Evolutionary conservation across 305 asterid genomes (phyloP), one percentile per base, ranked within the genome.

Genomic region (Solanum aculeatissimum): DNA sequence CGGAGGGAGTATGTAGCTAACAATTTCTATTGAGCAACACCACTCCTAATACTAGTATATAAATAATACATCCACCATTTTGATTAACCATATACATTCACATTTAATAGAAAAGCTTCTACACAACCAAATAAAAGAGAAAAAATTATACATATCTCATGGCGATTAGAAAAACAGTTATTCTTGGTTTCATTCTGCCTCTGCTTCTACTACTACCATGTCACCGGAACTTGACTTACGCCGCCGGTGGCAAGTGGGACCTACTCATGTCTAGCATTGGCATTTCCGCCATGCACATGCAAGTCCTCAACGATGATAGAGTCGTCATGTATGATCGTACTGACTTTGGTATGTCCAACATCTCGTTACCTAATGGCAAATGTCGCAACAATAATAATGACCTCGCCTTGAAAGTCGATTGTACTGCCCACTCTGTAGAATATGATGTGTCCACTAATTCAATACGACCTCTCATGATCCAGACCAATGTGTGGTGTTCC

Each of bases 211-310:
- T 29, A 21, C 62, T 16, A 51, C 15, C 84, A 60, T 80, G 47
- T 54, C 42, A 9, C 42, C 42, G 12, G 32, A 66, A 85, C 49
- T 53, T 40, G 53, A 21, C 82, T 51, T n/a, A 80, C 3, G 87
- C 89, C 7, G 82, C 82, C 23, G 86, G 87, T 9, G 88, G 88
- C 1, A 74, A 19, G 75, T 86, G 88, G 88, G 84, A 77, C 9
- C 66, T 83, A 27, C 81, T 86, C 43, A 16, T 74, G 72, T 78
- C 86, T 81, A 83, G 27, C 11, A 38, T 86, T 21, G 88, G 88
- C 38, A 86, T 86, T 47, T 53, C 86, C 13, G 84, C 88, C 82
- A 86, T 86, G 88, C 88, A 86, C 86, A 86, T 86, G 86, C 84
- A 83, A 35, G 84, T 86, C 38, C 88, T 85, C 2, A 49, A 80